Evolutionary conservation across 306 rosid genomes (phyloP), one percentile per base, ranked within the genome.

Genomic region (Dalbergia cochinchinensis): DNA sequence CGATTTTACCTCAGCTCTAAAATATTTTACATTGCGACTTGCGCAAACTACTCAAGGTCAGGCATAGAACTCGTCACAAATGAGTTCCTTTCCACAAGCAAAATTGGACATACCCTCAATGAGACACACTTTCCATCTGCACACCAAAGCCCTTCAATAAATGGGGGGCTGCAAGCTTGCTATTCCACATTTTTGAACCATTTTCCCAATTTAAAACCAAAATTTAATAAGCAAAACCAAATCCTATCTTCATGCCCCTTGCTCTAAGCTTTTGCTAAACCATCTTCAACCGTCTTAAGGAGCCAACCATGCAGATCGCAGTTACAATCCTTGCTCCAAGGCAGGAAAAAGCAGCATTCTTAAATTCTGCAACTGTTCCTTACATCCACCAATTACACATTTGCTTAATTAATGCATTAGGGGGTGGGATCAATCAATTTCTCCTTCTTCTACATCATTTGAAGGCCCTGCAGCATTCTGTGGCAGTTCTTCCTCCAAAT

Each of bases 401-500:
- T 61, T 47, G 63, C 58, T 81, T 51, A 15, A 53, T 51, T 14
- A 15, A 51, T 20, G 67, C 33, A 42, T 73, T 69, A 75, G 22
- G 71, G 20, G 12, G 14, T 0, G 3, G 48, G 20, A 62, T 83
- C 83, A 89, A 80, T 89, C 96, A 6, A 94, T 88, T 82, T 92
- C 96, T 34, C 96, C 96, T 81, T 94, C 98, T 85, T 90, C 98
- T 13, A 81, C 94, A 45, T 90, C 97, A 50, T 86, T 86, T 22
- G 81, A 11, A 50, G 88, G 90, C 78, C 84, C 88, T 19, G 86
- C 81, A 78, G 57, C 77, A 41, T 71, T 34, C 33, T 34, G 68
- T 15, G 87, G 80, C 54, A 44, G 85, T 63, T 83, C 94, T 54
- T 94, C 96, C 63, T 94, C 98, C 73, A 92, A 97, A 8, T 85